Percentiles rank a stretch among this genome's conserved stretches.
phyloP scores from a whole-genome alignment of 1,284 basidiomycete species.

The Ganoderma multipileum region DNA sequence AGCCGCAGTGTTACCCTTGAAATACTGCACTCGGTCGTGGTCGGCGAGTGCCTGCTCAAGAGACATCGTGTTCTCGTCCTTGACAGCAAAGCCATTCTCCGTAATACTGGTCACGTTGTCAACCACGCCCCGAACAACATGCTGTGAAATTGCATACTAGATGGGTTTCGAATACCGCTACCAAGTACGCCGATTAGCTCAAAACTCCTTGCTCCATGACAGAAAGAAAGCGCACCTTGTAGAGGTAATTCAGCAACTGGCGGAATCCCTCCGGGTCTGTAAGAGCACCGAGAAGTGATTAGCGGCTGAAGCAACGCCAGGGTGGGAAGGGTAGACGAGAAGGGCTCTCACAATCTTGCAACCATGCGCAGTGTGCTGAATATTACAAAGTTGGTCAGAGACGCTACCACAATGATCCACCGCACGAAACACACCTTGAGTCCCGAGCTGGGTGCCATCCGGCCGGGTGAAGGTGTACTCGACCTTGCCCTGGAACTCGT shows the following conservation, averaged over 20 bases:
- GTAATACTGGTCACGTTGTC: conserved; percentile 53
- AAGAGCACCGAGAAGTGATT: conserved; percentile 8
- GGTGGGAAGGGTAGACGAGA: not conserved
- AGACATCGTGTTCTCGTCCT: conserved; percentile 64
- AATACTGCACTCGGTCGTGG: conserved; percentile 72
- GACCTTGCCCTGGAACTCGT: conserved; percentile 72
- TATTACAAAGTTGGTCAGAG: not conserved
- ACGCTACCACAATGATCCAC: not conserved
- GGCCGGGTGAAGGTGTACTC: conserved; percentile 66
- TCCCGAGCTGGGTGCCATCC: conserved; percentile 74
- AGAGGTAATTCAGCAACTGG: conserved; percentile 73
- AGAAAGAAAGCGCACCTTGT: conserved; percentile 51
- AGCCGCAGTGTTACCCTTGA: conserved; percentile 65
- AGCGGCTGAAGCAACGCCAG: conserved; percentile 6
- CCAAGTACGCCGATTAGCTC: conserved; percentile 10
- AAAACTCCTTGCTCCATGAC: not conserved
- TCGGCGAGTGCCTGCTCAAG: conserved; percentile 68
- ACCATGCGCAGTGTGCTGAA: conserved; percentile 65
- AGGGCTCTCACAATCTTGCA: conserved; percentile 61
- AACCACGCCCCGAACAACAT: not conserved
- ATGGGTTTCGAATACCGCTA: conserved; percentile 73
- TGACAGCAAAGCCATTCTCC: conserved; percentile 78
- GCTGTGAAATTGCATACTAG: conserved; percentile 49
- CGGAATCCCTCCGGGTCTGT: conserved; percentile 68
- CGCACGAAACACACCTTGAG: conserved; percentile 53